A percentile compares a stretch with the other conserved stretches of the same genome.
Conservation (phyloP, 2,329 filamentous ascomycete genomes). For the Trichophyton schoenleinii region DNA sequence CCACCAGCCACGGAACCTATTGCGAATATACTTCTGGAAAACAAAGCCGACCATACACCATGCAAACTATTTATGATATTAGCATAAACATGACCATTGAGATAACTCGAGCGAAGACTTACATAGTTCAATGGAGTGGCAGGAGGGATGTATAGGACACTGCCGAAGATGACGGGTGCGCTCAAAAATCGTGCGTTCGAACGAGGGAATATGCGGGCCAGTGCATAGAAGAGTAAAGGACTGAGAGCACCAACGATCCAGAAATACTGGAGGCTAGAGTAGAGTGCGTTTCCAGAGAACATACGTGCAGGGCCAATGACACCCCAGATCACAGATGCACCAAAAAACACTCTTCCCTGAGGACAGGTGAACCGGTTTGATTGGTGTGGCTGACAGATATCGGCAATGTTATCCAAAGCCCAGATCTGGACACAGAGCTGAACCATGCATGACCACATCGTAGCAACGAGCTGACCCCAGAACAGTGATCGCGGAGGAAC, state of each 20-base stretch:
- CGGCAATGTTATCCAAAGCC: conserved; percentile 44
- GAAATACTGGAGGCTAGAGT: conserved; percentile 55
- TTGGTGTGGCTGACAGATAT: conserved; percentile 49
- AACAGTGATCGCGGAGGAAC: conserved; percentile 41
- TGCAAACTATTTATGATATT: conserved; percentile 32
- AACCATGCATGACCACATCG: conserved; percentile 39
- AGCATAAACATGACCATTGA: not conserved
- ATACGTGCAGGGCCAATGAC: conserved; percentile 59
- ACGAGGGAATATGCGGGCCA: conserved; percentile 50
- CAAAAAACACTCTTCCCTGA: conserved; percentile 51
- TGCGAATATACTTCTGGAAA: conserved; percentile 57
- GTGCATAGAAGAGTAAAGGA: conserved; percentile 50
- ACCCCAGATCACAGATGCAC: conserved; percentile 60
- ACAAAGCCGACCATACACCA: conserved; percentile 56
- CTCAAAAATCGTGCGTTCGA: conserved; percentile 53
- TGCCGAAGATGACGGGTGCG: conserved; percentile 56
- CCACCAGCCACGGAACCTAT: conserved; percentile 60
- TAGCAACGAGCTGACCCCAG: conserved; percentile 39
- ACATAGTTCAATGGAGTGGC: conserved; percentile 56
- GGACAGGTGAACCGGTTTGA: conserved; percentile 50
- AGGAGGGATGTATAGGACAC: conserved; percentile 51
- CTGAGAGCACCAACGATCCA: conserved; percentile 54
- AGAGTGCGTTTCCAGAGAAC: conserved; percentile 52
- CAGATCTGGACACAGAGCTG: conserved; percentile 37
- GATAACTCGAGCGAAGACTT: not conserved